Base-by-base conservation (phyloP, 441 rosid genomes). In the Gossypium schwendimanii region DNA sequence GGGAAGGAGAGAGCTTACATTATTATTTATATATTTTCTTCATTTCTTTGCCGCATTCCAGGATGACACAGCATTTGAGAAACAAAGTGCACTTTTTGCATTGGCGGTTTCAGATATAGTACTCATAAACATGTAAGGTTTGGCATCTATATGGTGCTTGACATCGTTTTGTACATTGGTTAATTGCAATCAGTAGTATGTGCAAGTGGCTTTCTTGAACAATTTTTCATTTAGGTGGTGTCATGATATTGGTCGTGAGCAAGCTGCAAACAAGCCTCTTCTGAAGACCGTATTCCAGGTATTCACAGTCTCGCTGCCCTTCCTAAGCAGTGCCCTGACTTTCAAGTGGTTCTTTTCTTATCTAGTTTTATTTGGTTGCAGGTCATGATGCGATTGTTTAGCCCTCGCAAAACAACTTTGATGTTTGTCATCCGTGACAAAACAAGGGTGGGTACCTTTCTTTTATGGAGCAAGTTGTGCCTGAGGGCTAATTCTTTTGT, bases 351-450 rank as follows among this genome's bases (percentile, higher is more conserved):
- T 31, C 50, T 49, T 57, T 62, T 18, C 55, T 61, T 23, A 36
- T 23, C n/a, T 64, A 3, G 23, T 71, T 54, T 63, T 67, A 21
- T 79, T 28, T 80, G 53, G 45, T 62, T 77, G 54, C 85, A 96
- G 99, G 98, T 96, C 78, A 96, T 96, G 99, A 90, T 96, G 98
- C 90, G 98, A 68, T 87, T 96, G 82, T 96, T 96, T 82, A 95
- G 99, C 84, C 99, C 99, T 2, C 93, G 99, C 59, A 95, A 95
- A 84, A 96, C 99, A 39, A 96, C 99, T 62, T 79, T 96, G 82
- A 82, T 92, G 96, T 96, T 96, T 86, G 98, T 96, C 77, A 96
- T 96, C 75, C 94, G 99, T 81, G 99, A 96, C 81, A 93, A 96
- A 88, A 89, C 98, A 65, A 85, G 90, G 95, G 99, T 96, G 71